A percentile compares a stretch with the other conserved stretches of the same genome.
Conservation (phyloP, 2,329 filamentous ascomycete genomes). For the Pseudogymnoascus verrucosus region DNA sequence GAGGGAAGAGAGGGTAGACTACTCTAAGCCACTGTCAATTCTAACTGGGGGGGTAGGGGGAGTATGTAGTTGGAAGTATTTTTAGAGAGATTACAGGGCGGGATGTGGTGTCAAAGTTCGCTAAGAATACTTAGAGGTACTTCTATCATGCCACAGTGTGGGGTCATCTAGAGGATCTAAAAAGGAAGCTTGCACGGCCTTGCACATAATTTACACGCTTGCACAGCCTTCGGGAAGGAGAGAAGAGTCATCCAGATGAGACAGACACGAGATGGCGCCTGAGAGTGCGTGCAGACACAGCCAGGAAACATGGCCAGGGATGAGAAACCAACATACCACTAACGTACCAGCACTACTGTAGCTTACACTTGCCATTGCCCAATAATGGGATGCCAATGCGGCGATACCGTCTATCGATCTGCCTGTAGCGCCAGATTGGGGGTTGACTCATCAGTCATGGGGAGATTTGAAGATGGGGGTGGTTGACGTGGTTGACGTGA, state of each 20-base stretch:
- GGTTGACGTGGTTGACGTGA: not conserved
- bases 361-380: not conserved
- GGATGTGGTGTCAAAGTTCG: not conserved
- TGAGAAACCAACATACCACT: not conserved
- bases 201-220: not conserved
- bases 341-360: not conserved
- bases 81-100: not conserved
- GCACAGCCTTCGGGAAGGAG: not conserved
- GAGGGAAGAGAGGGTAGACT: not conserved
- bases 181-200: not conserved
- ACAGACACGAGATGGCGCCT: not conserved
- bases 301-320: not conserved
- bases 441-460: not conserved
- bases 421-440: not conserved
- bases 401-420: not conserved
- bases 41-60: not conserved
- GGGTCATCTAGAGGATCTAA: not conserved
- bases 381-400: not conserved
- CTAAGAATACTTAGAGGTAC: not conserved
- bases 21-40: conserved; percentile 3
- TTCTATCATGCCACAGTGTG: not conserved
- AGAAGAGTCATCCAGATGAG: not conserved
- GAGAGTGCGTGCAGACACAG: not conserved
- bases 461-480: not conserved
- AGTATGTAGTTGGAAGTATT: not conserved